phyloP scores from a whole-genome alignment of 2,329 filamentous ascomycete species.

The Colletotrichum incanum region DNA sequence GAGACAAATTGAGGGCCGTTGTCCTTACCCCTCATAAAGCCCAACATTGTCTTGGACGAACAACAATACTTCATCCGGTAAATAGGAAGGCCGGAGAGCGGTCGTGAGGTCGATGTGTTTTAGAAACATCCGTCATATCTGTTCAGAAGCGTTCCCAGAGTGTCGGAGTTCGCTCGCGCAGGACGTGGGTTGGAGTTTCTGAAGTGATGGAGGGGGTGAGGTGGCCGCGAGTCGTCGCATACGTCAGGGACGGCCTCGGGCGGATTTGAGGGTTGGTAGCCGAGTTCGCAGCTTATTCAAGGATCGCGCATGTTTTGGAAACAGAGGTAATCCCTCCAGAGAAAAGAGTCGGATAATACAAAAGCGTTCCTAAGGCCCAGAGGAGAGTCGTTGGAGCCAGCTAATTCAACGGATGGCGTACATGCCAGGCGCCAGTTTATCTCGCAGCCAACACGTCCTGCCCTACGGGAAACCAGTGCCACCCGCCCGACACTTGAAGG shows the following conservation, averaged over 20 bases:
- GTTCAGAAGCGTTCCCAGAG: slow-evolving; percentile 12
- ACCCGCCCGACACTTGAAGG: not conserved
- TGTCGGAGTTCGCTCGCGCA: slow-evolving; percentile 12
- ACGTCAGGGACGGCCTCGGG: slow-evolving; percentile 28
- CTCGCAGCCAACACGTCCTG: slow-evolving; percentile 18
- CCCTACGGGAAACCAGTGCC: slow-evolving; percentile 24
- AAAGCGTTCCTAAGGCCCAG: not conserved
- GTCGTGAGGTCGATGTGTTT: slow-evolving; percentile 96
- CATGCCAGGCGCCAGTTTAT: slow-evolving; percentile 34
- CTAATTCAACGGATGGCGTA: slow-evolving; percentile 16
- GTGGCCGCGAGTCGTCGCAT: slow-evolving; percentile 31
- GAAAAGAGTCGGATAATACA: not conserved
- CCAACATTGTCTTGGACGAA: slow-evolving; percentile 99
- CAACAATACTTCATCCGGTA: slow-evolving; percentile 93
- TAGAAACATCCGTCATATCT: slow-evolving; percentile 91
- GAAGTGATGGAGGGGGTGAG: not conserved
- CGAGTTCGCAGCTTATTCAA: slow-evolving; percentile 15
- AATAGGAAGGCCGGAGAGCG: slow-evolving; percentile 91
- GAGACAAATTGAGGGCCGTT: not conserved
- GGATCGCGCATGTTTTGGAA: slow-evolving; percentile 29
- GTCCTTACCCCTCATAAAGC: slow-evolving; percentile 89
- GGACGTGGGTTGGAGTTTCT: slow-evolving; percentile 15
- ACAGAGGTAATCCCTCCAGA: not conserved
- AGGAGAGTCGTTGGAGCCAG: not conserved
- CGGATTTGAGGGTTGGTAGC: slow-evolving; percentile 1